Base-by-base conservation (phyloP, 2,329 filamentous ascomycete species). In the Colletotrichum lentis region DNA sequence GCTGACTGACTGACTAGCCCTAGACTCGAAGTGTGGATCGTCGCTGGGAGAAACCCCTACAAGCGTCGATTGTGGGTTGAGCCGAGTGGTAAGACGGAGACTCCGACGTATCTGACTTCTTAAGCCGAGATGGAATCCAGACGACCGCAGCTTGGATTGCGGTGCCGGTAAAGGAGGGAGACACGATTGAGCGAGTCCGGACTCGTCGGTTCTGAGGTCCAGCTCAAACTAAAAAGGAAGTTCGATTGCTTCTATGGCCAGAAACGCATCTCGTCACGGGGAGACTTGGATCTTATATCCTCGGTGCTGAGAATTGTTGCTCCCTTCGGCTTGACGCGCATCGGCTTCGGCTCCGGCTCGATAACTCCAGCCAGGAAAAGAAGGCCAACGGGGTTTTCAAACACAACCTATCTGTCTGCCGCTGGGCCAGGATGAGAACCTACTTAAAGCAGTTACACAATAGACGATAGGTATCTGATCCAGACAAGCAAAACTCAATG, bases 321-420 rank as follows among this genome's bases (percentile, higher is more conserved):
- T 18, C 31, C 12, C 24, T n/a, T 60, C 35, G 46, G 18, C 58
- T 41, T 44, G 12, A 46, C 10, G 6, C 46, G 12, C 31, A 43
- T 62, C 63, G 63, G 63, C 64, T 62, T 60, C 64, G 64, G 58
- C 43, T 62, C 8, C 44, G 37, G 62, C 47, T 18, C 50, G 20
- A 12, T 18, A n/a, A 8, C 3, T 20, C 1, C 16, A 2, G 5
- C 16, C 2, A 35, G 47, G 18, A 18, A 31, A 22, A 47, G 14
- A 7, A 49, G 5, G 46, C 46, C 4, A 16, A 49, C 18, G 1
- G 2, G 2, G 27, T 1, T 31, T 31, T 31, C 7, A 31, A 31
- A 31, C 27, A 31, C 27, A 31, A 10, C 27, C 8, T 31, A 31
- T 31, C 27, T 31, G 27, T 31, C 49, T n/a, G 16, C n/a, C 24